phyloP scores from a whole-genome alignment of 202 grass and related monocot species.

The Bolboschoenoplectus hybrid region DNA sequence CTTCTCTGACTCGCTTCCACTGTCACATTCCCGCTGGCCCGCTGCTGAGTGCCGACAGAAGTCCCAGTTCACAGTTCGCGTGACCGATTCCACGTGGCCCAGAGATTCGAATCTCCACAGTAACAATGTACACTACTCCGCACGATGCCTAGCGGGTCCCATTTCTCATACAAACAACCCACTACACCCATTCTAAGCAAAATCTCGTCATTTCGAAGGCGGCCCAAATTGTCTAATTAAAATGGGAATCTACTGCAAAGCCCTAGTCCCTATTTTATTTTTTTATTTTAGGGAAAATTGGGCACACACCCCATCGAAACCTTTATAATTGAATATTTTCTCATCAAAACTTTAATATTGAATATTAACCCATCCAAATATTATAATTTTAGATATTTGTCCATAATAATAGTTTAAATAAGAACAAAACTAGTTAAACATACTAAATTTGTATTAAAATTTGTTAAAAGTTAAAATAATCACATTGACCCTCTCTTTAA shows the following conservation, averaged over 20 bases:
- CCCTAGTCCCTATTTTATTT: conserved; percentile 13
- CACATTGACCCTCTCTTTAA: no score
- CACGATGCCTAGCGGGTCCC: not conserved
- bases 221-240: not conserved
- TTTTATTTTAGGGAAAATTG: not conserved
- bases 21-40: not conserved
- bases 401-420: no score
- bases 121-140: not conserved
- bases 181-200: not conserved
- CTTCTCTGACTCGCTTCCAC: not conserved
- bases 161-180: not conserved
- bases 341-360: no score
- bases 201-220: not conserved
- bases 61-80: not conserved
- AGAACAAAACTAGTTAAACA: no score
- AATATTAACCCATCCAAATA: no score
- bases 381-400: no score
- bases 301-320: no score
- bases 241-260: not conserved
- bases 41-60: not conserved
- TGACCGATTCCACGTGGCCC: not conserved
- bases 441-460: no score
- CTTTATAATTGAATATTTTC: no score
- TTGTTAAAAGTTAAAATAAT: no score
- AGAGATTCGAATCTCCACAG: conserved; percentile 21